A percentile compares a stretch with the other conserved stretches of the same genome.
Evolutionary conservation across 1,284 basidiomycete genomes (phyloP).

Genomic region (Peniophora sp.): DNA sequence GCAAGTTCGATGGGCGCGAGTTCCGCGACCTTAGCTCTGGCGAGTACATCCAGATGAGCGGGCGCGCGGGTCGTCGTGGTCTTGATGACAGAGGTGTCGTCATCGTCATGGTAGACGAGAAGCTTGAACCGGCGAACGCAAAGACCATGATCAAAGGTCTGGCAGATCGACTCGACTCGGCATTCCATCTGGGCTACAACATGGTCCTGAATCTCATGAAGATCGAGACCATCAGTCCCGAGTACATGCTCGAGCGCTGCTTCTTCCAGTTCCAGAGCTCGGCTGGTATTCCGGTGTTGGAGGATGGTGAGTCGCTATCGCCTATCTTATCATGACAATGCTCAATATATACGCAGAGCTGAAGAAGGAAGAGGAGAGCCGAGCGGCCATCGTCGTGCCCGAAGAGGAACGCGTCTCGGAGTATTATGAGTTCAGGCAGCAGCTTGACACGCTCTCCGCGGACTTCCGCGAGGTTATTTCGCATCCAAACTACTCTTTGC

Average conservation of each 20-base stretch:
- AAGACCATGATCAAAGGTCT: conserved; percentile 99
- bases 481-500: conserved; percentile 89
- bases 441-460: conserved; percentile 80
- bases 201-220: conserved; percentile 99
- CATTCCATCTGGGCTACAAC: conserved; percentile 98
- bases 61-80: conserved; percentile 94
- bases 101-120: conserved; percentile 99
- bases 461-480: conserved; percentile 92
- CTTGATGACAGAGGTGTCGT: conserved; percentile 98
- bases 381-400: conserved; percentile 64
- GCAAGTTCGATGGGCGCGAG: conserved; percentile 95
- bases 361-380: conserved; percentile 63
- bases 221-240: conserved; percentile 96
- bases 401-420: conserved; percentile 82
- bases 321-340: neutral
- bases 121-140: conserved; percentile 86
- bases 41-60: conserved; percentile 99
- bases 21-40: conserved; percentile 87
- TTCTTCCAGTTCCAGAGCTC: conserved; percentile 99
- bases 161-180: conserved; percentile 94
- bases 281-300: conserved; percentile 80
- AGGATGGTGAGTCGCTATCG: conserved; percentile 54
- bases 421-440: conserved; percentile 88
- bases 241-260: conserved; percentile 96
- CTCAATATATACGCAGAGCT: conserved; percentile 48